A percentile compares a stretch with the other conserved stretches of the same genome.
These are phyloP conservation scores for Blastobotrys arbuscula DNA, from an alignment of 1,139 yeast species.

Conservation along the genomic window DNA sequence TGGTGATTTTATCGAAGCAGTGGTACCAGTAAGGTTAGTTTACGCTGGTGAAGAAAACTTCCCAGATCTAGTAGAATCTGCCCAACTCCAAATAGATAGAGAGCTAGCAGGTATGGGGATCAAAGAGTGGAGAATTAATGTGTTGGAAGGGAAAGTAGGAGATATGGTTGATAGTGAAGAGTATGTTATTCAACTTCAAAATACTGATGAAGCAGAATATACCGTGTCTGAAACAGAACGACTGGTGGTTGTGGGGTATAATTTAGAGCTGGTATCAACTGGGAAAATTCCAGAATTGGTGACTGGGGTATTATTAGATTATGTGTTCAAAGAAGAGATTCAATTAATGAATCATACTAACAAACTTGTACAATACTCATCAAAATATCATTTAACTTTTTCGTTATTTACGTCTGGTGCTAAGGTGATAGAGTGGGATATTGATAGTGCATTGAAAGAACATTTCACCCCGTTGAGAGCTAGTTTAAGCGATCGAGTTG, in stretches of 20 bases:
- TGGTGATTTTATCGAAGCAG: conserved; percentile 37
- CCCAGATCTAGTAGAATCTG: conserved; percentile 43
- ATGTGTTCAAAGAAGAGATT: conserved; percentile 48
- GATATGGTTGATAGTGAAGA: conserved; percentile 13
- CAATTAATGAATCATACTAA: conserved; percentile 23
- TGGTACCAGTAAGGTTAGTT: conserved; percentile 51
- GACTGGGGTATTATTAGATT: conserved; percentile 52
- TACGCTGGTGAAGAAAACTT: conserved; percentile 30
- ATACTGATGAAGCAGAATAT: conserved; percentile 33
- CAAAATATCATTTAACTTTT: conserved; percentile 61
- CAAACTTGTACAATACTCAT: conserved; percentile 47
- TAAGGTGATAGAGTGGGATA: conserved; percentile 52
- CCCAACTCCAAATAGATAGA: conserved; percentile 39
- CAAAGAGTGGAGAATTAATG: conserved; percentile 28
- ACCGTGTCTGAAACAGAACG: conserved; percentile 25
- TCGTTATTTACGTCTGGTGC: conserved; percentile 50
- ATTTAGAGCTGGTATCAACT: conserved; percentile 43
- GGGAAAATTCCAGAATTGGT: conserved; percentile 59
- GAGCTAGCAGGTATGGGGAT: conserved; percentile 26
- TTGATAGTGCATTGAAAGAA: conserved; percentile 40
- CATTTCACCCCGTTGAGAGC: conserved; percentile 44
- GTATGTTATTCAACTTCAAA: conserved; percentile 29
- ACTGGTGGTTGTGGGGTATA: conserved; percentile 36
- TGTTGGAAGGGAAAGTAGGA: conserved; percentile 28
- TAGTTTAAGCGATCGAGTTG: conserved; percentile 40